phyloP scores from a whole-genome alignment of 192 early-diverging fungal species.

The Neocallimastix lanati region DNA sequence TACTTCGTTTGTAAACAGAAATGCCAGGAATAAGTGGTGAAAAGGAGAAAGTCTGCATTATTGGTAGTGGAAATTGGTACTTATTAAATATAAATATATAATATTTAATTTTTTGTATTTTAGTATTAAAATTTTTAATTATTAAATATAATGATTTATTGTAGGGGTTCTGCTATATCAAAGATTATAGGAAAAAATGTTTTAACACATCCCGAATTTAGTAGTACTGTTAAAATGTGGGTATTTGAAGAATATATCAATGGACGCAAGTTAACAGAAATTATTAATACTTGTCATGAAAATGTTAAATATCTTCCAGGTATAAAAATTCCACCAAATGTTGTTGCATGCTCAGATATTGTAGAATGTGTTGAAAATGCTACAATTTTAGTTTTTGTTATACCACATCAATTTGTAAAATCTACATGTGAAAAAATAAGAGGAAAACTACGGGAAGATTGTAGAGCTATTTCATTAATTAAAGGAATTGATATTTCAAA shows the following conservation, averaged over 20 bases:
- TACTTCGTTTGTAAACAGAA: neutral
- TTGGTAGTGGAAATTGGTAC: constrained; percentile 94
- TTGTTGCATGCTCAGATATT: constrained; percentile 71
- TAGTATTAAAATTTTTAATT: too few relatives aligned
- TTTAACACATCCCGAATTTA: constrained; percentile 39
- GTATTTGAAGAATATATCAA: constrained; percentile 79
- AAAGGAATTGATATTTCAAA: constrained; percentile 75
- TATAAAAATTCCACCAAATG: constrained; percentile 62
- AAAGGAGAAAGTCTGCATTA: constrained; percentile 64
- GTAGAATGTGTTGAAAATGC: constrained; percentile 58
- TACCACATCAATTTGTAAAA: constrained; percentile 87
- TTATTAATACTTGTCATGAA: constrained; percentile 90
- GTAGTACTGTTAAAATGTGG: constrained; percentile 76
- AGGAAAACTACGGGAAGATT: constrained; percentile 44
- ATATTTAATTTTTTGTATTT: too few relatives aligned
- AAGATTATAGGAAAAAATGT: constrained; percentile 84
- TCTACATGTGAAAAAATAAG: constrained; percentile 65
- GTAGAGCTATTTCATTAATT: constrained; percentile 85
- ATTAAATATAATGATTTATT: neutral
- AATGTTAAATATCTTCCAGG: constrained; percentile 82
- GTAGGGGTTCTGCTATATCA: constrained; percentile 87
- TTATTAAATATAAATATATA: too few relatives aligned
- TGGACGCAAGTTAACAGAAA: constrained; percentile 69
- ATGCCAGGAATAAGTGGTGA: neutral
- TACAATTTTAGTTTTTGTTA: constrained; percentile 78